Base-by-base conservation (phyloP, 176 grass and related monocot genomes). In the Lolium multiflorum region DNA sequence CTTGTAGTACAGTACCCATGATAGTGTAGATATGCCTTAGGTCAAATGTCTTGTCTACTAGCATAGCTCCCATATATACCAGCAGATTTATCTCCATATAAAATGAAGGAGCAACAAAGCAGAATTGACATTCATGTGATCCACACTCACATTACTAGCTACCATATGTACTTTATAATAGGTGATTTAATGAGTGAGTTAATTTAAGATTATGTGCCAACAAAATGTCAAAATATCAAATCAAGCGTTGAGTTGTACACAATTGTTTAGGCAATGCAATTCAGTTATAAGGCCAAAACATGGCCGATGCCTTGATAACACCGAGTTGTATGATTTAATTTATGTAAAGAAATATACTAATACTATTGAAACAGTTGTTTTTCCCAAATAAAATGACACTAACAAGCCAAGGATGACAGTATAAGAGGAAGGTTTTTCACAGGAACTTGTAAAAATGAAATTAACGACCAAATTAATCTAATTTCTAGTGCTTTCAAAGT, bases 21-120 rank as follows among this genome's bases (percentile, higher is more conserved):
- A 89, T 74, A 84, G 62, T 80, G 77, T 56, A 76, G 69, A 89
- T 85, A 50, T 80, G 39, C 38, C 84, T 79, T 83, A 87, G 80
- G 66, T 87, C 50, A 87, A 66, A 80, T 84, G 85, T 91, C 89
- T 84, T 84, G 59, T 91, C 85, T 16, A 71, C 49, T 76, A 83
- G 77, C 31, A 35, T 79, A 66, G 37, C 56, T 79, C 68, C 65
- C 59, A 18, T 76, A 71, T n/a, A 31, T 31, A 35, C 58, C 59
- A 12, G 4, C 25, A 81, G 24, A 66, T 85, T 14, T 59, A 1
- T 85, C 59, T 57, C 13, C 22, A 68, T 85, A 31, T 50, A 17
- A 58, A 80, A 67, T 57, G 14, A 16, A 47, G 11, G 17, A 74
- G 17, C 51, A 38, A 48, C 2, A 6, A 4, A 13, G 20, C 0